Conservation (phyloP, 176 grass and related monocot species). For the Puccinellia tenuiflora region DNA sequence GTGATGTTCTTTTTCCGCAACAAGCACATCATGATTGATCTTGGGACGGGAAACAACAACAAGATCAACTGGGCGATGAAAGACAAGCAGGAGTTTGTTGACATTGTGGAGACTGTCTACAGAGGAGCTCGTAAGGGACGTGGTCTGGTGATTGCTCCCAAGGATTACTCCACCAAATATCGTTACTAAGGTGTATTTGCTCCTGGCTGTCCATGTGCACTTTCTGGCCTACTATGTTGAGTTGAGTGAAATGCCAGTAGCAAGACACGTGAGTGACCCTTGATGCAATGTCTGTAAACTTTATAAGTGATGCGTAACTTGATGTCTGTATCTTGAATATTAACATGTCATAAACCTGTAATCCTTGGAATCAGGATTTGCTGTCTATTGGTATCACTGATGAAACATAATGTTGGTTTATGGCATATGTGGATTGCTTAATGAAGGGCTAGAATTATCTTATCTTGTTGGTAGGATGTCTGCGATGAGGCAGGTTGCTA, state of each 20-base stretch:
- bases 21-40: constrained; percentile 99
- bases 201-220: neutral
- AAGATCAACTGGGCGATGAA: constrained; percentile 96
- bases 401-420: neutral
- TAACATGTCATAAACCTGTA: neutral
- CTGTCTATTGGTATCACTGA: neutral
- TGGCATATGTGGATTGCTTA: neutral
- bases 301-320: neutral
- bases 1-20: constrained; percentile 98
- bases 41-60: constrained; percentile 93
- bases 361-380: neutral
- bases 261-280: neutral
- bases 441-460: neutral
- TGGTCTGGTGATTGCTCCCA: constrained; percentile 79
- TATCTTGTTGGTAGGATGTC: neutral
- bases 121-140: constrained; percentile 79
- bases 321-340: neutral
- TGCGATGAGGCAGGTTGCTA: neutral
- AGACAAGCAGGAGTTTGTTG: constrained; percentile 91
- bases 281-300: neutral
- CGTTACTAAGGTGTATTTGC: constrained; percentile 44
- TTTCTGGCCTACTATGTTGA: neutral
- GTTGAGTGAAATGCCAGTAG: neutral
- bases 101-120: constrained; percentile 94
- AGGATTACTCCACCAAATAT: constrained; percentile 94